These are phyloP conservation scores for Scytalidium sp. DNA, from an alignment of 2,329 filamentous ascomycete species.

Conservation along the genomic window DNA sequence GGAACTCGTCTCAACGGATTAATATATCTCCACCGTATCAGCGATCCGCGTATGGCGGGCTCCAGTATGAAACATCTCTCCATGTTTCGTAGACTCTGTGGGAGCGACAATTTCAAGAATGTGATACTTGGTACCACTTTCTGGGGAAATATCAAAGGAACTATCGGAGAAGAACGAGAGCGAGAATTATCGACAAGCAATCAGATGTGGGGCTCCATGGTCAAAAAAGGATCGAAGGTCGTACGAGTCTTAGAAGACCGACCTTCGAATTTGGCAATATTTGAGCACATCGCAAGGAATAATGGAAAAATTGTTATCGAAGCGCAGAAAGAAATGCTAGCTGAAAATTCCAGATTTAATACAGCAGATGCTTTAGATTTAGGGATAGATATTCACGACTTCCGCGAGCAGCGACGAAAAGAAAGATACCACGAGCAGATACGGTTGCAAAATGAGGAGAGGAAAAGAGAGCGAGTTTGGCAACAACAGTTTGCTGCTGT, in stretches of 20 bases:
- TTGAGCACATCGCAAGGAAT: not conserved
- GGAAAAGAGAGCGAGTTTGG: not conserved
- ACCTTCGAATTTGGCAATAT: not conserved
- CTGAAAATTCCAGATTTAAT: no score
- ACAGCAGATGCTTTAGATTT: no score
- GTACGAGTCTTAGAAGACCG: not conserved
- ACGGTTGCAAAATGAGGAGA: not conserved
- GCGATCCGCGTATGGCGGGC: conserved; percentile 29
- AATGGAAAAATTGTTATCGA: not conserved
- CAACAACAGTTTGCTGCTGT: no score
- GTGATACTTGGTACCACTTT: conserved; percentile 41
- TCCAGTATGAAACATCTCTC: conserved; percentile 34
- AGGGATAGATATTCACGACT: no score
- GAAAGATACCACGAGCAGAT: not conserved
- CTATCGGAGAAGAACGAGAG: conserved; percentile 24
- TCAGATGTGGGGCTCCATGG: conserved; percentile 9
- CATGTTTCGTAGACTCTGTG: conserved; percentile 43
- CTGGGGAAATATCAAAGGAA: conserved; percentile 31
- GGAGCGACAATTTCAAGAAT: conserved; percentile 34
- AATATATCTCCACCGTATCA: conserved; percentile 33
- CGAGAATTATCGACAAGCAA: conserved; percentile 16
- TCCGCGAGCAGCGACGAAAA: no score
- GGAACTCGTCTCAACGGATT: conserved; percentile 4
- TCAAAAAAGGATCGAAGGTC: conserved; percentile 1
- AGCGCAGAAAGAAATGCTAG: conserved; percentile 7